Conservation (phyloP, 2,329 filamentous ascomycete species). For the Bipolaris gigantea region DNA sequence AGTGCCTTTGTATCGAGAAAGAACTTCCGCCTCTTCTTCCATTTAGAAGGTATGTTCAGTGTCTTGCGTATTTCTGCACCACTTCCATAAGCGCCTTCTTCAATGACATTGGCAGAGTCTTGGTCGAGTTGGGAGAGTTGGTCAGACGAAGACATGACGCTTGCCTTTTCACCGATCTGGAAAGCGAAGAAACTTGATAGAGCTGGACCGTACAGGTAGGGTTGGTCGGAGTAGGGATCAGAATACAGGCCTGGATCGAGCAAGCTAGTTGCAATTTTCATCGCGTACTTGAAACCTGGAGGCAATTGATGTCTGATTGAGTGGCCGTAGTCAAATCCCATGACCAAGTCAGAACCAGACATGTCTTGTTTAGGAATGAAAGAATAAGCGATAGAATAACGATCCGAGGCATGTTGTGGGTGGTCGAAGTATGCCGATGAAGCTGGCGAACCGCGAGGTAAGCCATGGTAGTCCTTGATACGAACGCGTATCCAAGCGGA, state of each 20-base stretch:
- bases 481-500: conserved; percentile 38
- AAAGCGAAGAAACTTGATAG: conserved; percentile 41
- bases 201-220: conserved; percentile 44
- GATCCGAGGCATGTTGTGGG: conserved; percentile 37
- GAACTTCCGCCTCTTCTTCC: conserved; percentile 50
- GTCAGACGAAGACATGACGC: conserved; percentile 18
- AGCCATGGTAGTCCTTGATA: conserved; percentile 43
- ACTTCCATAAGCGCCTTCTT: conserved; percentile 47
- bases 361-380: conserved; percentile 42
- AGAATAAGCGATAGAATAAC: conserved; percentile 43
- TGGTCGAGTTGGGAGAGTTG: conserved; percentile 27
- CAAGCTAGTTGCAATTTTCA: conserved; percentile 42
- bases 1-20: conserved; percentile 45
- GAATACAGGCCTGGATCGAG: conserved; percentile 43
- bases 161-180: conserved; percentile 32
- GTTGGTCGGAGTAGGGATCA: conserved; percentile 43
- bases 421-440: conserved; percentile 39
- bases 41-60: conserved; percentile 42
- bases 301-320: conserved; percentile 43
- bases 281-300: conserved; percentile 41
- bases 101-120: conserved; percentile 37
- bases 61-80: conserved; percentile 37
- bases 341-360: conserved; percentile 34
- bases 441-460: conserved; percentile 34
- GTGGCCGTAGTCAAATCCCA: conserved; percentile 44